These are phyloP conservation scores for Russula olivacea DNA, from an alignment of 768 basidiomycete species.

Conservation along the genomic window DNA sequence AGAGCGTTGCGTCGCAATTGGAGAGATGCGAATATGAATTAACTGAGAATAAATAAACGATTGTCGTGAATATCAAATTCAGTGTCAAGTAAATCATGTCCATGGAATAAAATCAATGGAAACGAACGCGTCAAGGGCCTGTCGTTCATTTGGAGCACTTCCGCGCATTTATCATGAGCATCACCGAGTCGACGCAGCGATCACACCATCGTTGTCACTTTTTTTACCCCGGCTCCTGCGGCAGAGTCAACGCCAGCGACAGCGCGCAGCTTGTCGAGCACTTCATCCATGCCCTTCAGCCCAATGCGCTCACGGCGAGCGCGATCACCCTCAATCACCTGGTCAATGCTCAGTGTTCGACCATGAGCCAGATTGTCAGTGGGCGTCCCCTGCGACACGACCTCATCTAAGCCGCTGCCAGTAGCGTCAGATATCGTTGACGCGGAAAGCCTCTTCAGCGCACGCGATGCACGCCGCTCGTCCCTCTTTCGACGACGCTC, in stretches of 20 bases:
- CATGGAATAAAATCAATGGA: background rate
- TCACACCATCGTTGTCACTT: background rate
- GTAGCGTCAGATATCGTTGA: background rate
- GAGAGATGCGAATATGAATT: background rate
- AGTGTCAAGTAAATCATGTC: background rate
- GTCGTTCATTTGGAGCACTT: constrained; percentile 7
- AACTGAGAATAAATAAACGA: constrained; percentile 10
- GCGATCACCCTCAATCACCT: constrained; percentile 23
- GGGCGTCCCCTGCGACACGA: background rate
- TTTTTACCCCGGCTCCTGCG: background rate
- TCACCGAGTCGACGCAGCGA: constrained; percentile 2
- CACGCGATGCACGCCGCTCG: constrained; percentile 23
- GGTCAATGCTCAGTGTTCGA: constrained; percentile 23
- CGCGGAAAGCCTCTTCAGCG: constrained; percentile 20
- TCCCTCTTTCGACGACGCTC: constrained; percentile 23
- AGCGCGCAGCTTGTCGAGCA: constrained; percentile 22
- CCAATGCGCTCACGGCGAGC: constrained; percentile 18
- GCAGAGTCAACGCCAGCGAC: constrained; percentile 14
- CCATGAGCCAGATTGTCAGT: constrained; percentile 2
- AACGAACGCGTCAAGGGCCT: constrained; percentile 15
- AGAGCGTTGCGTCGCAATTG: constrained; percentile 9
- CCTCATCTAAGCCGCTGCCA: constrained; percentile 10
- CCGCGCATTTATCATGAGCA: constrained; percentile 9
- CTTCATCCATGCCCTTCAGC: constrained; percentile 25
- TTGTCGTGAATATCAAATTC: constrained; percentile 13